phyloP scores from a whole-genome alignment of 768 basidiomycete genomes.

The Myochromella boudieri region DNA sequence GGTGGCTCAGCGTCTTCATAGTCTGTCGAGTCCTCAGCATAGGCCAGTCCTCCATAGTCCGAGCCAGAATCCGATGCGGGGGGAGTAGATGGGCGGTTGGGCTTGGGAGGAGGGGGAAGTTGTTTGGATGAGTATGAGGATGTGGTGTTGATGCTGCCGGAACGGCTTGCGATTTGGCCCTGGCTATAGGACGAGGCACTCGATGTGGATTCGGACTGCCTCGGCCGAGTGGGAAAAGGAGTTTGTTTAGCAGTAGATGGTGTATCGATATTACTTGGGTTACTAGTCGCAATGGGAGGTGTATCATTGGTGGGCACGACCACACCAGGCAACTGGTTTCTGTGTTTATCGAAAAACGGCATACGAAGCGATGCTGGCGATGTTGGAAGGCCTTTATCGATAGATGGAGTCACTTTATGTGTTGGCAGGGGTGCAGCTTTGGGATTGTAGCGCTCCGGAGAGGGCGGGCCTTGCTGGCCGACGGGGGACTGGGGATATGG shows the following conservation, averaged over 20 bases:
- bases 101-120: slow-evolving; percentile 1
- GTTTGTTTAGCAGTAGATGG: slow-evolving; percentile 19
- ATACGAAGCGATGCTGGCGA: slow-evolving; percentile 30
- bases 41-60: slow-evolving; percentile 48
- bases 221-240: slow-evolving; percentile 2
- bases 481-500: slow-evolving; percentile 36
- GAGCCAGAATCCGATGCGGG: slow-evolving; percentile 41
- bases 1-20: slow-evolving; percentile 35
- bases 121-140: slow-evolving; percentile 17
- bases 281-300: slow-evolving; percentile 13
- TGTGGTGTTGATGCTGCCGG: slow-evolving; percentile 13
- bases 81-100: slow-evolving; percentile 16
- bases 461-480: slow-evolving; percentile 18
- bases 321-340: slow-evolving; percentile 33
- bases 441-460: slow-evolving; percentile 16
- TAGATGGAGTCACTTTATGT: slow-evolving; percentile 4
- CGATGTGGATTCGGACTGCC: slow-evolving; percentile 8
- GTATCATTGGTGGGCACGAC: slow-evolving; percentile 12
- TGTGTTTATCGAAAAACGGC: slow-evolving; percentile 61
- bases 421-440: slow-evolving; percentile 1
- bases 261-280: slow-evolving; percentile 9
- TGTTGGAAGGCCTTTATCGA: slow-evolving; percentile 6
- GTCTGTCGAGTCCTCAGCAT: slow-evolving; percentile 49
- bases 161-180: slow-evolving; percentile 4
- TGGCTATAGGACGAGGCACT: slow-evolving; percentile 15